Base-by-base conservation (phyloP, 2,329 filamentous ascomycete genomes). In the Hypoxylon sp. region DNA sequence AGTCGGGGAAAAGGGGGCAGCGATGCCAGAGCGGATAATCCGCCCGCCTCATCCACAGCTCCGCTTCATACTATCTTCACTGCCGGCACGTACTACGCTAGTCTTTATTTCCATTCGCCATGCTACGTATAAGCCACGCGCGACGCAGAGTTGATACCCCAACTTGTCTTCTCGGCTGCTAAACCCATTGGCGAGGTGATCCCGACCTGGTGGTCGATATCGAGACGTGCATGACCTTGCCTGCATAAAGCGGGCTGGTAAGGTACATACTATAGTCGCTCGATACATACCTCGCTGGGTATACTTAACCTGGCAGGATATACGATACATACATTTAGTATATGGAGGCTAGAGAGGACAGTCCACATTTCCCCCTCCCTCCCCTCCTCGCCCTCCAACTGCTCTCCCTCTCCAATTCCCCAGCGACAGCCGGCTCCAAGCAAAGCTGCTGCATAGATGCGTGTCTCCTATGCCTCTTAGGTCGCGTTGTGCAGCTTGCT, bases 161-260 rank as follows among this genome's bases (percentile, higher is more conserved):
- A 26, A 20, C n/a, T 23, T 48, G 11, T 42, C 10, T 33, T 5
- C 31, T 31, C 43, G 41, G 26, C 17, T 27, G 27, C 20, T 6
- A 42, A 37, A 38, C 47, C 11, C n/a, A 47, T 42, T 48, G 42
- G 43, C 41, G 20, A 35, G 26, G 26, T 35, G 31, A 53, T 43
- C 21, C 38, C 27, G 38, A 35, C 38, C 20, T 20, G 26, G 13
- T 18, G 48, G 27, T 26, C n/a, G n/a, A n/a, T n/a, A n/a, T n/a
- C n/a, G n/a, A n/a, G n/a, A n/a, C n/a, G n/a, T n/a, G n/a, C n/a
- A n/a, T n/a, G n/a, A n/a, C n/a, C n/a, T n/a, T n/a, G n/a, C n/a
- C n/a, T n/a, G n/a, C n/a, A n/a, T n/a, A n/a, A n/a, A n/a, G n/a
- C n/a, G n/a, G n/a, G n/a, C n/a, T n/a, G n/a, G n/a, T n/a, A n/a